phyloP scores from a whole-genome alignment of 148 eudicot genomes.

The Talinum fruticosum region DNA sequence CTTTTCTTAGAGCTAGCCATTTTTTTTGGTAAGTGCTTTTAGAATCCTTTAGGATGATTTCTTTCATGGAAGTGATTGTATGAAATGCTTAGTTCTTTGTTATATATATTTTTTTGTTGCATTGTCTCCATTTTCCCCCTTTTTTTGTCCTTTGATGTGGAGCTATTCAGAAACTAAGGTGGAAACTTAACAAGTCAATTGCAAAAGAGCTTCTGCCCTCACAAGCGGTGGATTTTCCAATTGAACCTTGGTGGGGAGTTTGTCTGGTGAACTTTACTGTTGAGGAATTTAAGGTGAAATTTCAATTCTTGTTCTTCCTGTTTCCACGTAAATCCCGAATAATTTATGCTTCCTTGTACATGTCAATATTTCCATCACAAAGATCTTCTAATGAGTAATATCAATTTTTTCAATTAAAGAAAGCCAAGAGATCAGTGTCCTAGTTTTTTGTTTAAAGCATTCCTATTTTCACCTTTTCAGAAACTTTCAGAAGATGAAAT shows the following conservation, averaged over 20 bases:
- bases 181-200: slow-evolving; percentile 98
- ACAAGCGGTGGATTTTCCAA: slow-evolving; percentile 77
- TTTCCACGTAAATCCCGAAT: neutral
- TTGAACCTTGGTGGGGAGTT: slow-evolving; percentile 99
- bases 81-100: neutral
- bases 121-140: slow-evolving; percentile 19
- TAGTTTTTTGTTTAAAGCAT: neutral
- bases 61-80: too few relatives aligned
- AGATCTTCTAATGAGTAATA: neutral
- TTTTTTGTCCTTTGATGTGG: slow-evolving; percentile 36
- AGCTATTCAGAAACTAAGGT: slow-evolving; percentile 89
- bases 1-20: neutral
- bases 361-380: neutral
- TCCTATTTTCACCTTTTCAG: slow-evolving; percentile 32
- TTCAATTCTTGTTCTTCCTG: neutral
- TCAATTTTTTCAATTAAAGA: neutral
- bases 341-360: neutral
- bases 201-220: slow-evolving; percentile 90
- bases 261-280: slow-evolving; percentile 94
- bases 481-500: slow-evolving; percentile 97
- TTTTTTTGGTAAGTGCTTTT: neutral
- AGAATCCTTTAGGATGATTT: neutral
- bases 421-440: neutral
- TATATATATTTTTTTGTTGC: neutral
- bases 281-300: slow-evolving; percentile 91